Base-by-base conservation (phyloP, 345 rosid species). In the Streptanthus diversifolius region DNA sequence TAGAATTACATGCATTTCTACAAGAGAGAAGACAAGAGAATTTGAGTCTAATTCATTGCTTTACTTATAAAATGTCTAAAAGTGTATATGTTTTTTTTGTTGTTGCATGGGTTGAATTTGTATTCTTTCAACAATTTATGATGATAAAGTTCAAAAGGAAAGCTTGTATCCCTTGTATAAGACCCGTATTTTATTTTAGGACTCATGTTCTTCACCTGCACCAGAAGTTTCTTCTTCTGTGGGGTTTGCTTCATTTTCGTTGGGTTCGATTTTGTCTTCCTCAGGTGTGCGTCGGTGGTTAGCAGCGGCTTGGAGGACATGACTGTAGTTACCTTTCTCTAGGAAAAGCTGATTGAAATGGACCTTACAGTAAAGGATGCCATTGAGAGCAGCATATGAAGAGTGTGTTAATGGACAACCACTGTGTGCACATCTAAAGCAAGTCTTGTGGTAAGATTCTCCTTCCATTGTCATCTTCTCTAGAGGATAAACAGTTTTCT, bases 341-440 rank as follows among this genome's bases (percentile, higher is more conserved):
- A 91, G 85, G 86, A 93, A 93, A 14, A 93, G 85, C 78, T 90
- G 97, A 48, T 84, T 87, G 47, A 91, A 93, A 74, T 93, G 98
- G 73, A 84, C 88, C 85, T 87, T 93, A 86, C 98, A 91, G 70
- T 93, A 93, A 15, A 93, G 86, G 63, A 87, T 84, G 5, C 97
- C 98, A 32, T 93, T 79, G 10, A 91, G 93, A 57, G 98, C 87
- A 9, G 98, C 97, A 60, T 91, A 93, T 2, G 92, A 86, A 52
- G 98, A 93, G 70, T 91, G 98, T 12, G 98, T 93, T 47, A 91
- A 79, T 4, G 85, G 85, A 44, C 96, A 93, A 0, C 98, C 95
- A 0, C 96, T 86, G 24, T 84, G 92, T 7, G 98, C 96, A 43
- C 97, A 93, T 79, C 85, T 87, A 78, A 93, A 93, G 81, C 98